These are phyloP conservation scores for Zymoseptoria pseudotritici DNA, from an alignment of 2,329 filamentous ascomycete genomes.

Conservation along the genomic window DNA sequence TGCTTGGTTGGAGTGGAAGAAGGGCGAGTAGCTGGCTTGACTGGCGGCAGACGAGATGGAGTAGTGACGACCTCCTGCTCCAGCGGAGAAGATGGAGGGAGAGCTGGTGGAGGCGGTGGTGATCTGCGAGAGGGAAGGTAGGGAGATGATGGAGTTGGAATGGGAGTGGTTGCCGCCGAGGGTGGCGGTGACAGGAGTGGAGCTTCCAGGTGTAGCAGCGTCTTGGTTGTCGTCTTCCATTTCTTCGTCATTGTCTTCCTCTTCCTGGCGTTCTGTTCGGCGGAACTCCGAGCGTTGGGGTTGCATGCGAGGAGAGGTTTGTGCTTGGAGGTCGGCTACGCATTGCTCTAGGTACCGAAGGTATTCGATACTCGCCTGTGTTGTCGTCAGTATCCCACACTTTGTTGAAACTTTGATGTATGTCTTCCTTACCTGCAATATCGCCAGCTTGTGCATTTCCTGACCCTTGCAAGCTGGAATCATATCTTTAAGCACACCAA, in stretches of 20 bases:
- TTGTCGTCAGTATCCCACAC: neutral
- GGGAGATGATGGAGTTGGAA: slow-evolving; percentile 24
- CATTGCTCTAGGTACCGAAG: slow-evolving; percentile 90
- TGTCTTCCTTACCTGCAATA: slow-evolving; percentile 63
- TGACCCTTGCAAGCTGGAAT: slow-evolving; percentile 88
- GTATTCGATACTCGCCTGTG: slow-evolving; percentile 89
- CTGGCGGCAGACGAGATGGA: slow-evolving; percentile 35
- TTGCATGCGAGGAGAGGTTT: slow-evolving; percentile 25
- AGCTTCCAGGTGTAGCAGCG: slow-evolving; percentile 3
- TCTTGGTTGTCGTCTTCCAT: slow-evolving; percentile 44
- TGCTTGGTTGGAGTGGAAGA: slow-evolving; percentile 42
- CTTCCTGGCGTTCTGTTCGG: slow-evolving; percentile 37
- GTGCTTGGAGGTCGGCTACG: slow-evolving; percentile 66
- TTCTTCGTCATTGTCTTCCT: slow-evolving; percentile 48
- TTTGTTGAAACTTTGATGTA: neutral
- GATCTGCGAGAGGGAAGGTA: slow-evolving; percentile 33
- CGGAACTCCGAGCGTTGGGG: slow-evolving; percentile 11
- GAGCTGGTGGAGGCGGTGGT: slow-evolving; percentile 36
- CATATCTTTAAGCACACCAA: slow-evolving; percentile 86
- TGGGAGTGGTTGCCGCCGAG: neutral
- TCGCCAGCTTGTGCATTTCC: slow-evolving; percentile 97
- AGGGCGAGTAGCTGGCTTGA: slow-evolving; percentile 26
- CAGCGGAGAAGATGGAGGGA: slow-evolving; percentile 22
- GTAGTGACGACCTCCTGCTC: slow-evolving; percentile 24
- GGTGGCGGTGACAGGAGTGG: slow-evolving; percentile 28